Percentiles rank a stretch among this genome's conserved stretches.
phyloP scores from a whole-genome alignment of 2,329 filamentous ascomycete species.

The Penicillium sp. region DNA sequence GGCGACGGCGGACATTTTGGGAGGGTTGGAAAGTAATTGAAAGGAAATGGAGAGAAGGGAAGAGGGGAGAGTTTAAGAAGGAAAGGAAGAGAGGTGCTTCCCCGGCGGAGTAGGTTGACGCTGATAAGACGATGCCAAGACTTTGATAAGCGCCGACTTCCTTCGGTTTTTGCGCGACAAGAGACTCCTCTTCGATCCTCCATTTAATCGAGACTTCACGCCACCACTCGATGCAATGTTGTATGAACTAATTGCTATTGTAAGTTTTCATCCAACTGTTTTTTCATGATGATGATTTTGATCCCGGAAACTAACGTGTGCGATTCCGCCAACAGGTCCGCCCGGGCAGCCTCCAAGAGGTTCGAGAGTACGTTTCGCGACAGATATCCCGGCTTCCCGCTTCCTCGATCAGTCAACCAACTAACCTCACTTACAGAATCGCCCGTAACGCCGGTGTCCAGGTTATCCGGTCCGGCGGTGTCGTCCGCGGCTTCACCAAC shows the following conservation, averaged over 20 bases:
- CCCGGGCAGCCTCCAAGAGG: constrained; percentile 82
- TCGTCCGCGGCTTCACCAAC: constrained; percentile 88
- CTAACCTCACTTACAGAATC: constrained; percentile 59
- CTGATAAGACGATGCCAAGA: constrained; percentile 31
- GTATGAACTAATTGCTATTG: constrained; percentile 96
- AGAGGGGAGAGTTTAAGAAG: constrained; percentile 29
- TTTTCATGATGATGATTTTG: background rate
- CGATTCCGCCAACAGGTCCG: constrained; percentile 65
- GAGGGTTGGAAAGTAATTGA: constrained; percentile 5
- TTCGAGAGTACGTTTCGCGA: constrained; percentile 74
- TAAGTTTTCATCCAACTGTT: constrained; percentile 49
- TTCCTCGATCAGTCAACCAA: constrained; percentile 3
- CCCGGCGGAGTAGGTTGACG: constrained; percentile 24
- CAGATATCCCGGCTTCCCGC: constrained; percentile 3
- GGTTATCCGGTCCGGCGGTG: constrained; percentile 78
- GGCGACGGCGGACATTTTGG: constrained; percentile 39
- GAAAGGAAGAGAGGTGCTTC: constrained; percentile 25
- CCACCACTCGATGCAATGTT: constrained; percentile 62
- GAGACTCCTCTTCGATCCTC: constrained; percentile 15
- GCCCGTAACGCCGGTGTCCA: constrained; percentile 79
- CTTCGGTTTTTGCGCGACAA: constrained; percentile 24
- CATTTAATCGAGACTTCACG: constrained; percentile 17
- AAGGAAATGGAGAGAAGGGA: constrained; percentile 15
- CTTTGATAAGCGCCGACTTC: constrained; percentile 29
- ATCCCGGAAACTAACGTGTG: constrained; percentile 10